Evolutionary conservation across 768 basidiomycete genomes (phyloP).

Genomic region (Tulasnella sp.): DNA sequence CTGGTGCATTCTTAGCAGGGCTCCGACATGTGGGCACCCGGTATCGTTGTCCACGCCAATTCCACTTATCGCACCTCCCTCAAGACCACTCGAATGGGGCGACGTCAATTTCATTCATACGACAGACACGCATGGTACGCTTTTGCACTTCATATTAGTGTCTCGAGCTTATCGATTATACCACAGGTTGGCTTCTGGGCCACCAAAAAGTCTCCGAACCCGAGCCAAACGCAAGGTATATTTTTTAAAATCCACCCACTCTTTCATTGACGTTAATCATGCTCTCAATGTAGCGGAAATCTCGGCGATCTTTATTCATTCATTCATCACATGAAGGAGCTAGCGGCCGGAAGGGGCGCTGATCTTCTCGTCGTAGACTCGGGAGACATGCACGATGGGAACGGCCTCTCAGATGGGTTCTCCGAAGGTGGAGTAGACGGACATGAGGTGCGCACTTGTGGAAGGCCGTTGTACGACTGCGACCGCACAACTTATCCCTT

Average conservation of each 20-base stretch:
- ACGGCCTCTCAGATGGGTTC: conserved; percentile 76
- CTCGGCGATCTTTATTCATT: conserved; percentile 90
- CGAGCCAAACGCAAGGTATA: conserved; percentile 73
- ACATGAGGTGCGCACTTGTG: conserved; percentile 57
- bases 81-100: conserved; percentile 76
- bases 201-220: conserved; percentile 76
- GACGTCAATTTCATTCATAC: conserved; percentile 87
- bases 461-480: conserved; percentile 1
- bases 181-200: conserved; percentile 69
- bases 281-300: conserved; percentile 51
- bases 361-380: conserved; percentile 79
- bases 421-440: conserved; percentile 71
- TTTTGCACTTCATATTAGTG: not conserved
- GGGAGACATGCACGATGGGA: conserved; percentile 80
- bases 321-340: conserved; percentile 75
- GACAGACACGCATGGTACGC: conserved; percentile 71
- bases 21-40: not conserved
- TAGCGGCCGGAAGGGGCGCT: conserved; percentile 73
- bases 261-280: not conserved
- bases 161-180: conserved; percentile 32
- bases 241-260: not conserved
- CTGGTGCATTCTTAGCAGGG: not conserved
- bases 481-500: not conserved
- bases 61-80: conserved; percentile 48
- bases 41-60: not conserved